Percentiles rank a stretch among this genome's conserved stretches.
Evolutionary conservation across 148 eudicot genomes (phyloP).

Genomic region (Camellia japonica): DNA sequence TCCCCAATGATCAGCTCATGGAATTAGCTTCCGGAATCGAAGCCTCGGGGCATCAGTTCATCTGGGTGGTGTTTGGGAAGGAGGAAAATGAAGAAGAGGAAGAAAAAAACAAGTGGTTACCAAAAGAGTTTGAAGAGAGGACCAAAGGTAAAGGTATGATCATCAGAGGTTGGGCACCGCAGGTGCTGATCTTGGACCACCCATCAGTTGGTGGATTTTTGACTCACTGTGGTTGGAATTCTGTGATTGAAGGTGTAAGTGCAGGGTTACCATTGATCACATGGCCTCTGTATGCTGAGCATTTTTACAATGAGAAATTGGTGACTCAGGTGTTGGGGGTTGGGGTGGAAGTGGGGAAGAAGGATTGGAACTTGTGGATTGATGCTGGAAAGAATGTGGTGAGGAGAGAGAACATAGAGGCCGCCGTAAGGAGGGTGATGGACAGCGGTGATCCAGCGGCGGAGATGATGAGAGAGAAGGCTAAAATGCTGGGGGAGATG

Average conservation of each 20-base stretch:
- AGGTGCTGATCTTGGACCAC: no score
- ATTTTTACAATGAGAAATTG: not conserved
- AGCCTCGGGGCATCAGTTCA: not conserved
- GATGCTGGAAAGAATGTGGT: not conserved
- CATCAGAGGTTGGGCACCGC: no score
- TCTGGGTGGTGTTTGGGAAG: no score
- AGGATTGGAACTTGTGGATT: not conserved
- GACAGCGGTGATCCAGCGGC: not conserved
- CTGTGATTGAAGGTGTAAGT: not conserved
- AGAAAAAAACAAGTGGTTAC: no score
- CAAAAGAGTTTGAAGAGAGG: no score
- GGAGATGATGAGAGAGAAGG: not conserved
- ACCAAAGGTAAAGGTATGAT: no score
- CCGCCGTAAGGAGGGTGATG: not conserved
- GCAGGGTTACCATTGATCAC: not conserved
- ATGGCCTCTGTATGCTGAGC: not conserved
- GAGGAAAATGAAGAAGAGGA: no score
- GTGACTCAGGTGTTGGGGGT: not conserved
- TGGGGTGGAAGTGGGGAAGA: not conserved
- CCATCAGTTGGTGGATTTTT: no score
- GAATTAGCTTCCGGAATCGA: not conserved
- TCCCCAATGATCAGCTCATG: not conserved
- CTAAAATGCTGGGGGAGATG: not conserved
- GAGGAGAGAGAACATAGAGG: not conserved
- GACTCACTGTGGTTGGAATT: not conserved